Base-by-base conservation (phyloP, 192 early-diverging fungal species). In the Gamsiella multidivaricata region DNA sequence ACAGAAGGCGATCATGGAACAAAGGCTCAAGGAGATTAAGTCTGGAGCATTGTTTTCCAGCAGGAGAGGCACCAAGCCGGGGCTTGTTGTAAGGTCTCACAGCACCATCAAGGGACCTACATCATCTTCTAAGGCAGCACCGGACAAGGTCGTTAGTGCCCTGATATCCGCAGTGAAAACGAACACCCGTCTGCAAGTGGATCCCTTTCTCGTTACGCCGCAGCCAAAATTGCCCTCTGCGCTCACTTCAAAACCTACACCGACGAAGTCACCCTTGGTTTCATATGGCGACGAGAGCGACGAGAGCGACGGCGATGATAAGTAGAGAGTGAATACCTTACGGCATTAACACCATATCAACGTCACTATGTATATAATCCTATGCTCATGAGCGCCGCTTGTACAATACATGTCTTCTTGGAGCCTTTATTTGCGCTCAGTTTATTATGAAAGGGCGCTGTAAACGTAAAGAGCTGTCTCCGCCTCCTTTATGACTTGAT, bases 401-500 rank as follows among this genome's bases (percentile, higher is more conserved):
- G n/a, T n/a, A n/a, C n/a, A n/a, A n/a, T n/a, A n/a, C n/a, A n/a
- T n/a, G n/a, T n/a, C n/a, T n/a, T n/a, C n/a, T n/a, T n/a, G n/a
- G n/a, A n/a, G n/a, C n/a, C n/a, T n/a, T n/a, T n/a, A n/a, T n/a
- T n/a, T n/a, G n/a, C n/a, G n/a, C n/a, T n/a, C n/a, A n/a, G n/a
- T n/a, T n/a, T n/a, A n/a, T n/a, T n/a, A n/a, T n/a, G n/a, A n/a
- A n/a, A n/a, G n/a, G n/a, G n/a, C n/a, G n/a, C n/a, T n/a, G n/a
- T n/a, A n/a, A n/a, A n/a, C n/a, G n/a, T n/a, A n/a, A n/a, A n/a
- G n/a, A n/a, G n/a, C n/a, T n/a, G n/a, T n/a, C n/a, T n/a, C n/a
- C n/a, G n/a, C n/a, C n/a, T n/a, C n/a, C n/a, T n/a, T 49, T 41
- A 61, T 10, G 64, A 47, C 49, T 78, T 78, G 22, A 69, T 69